These are phyloP conservation scores for Eruca vesicaria DNA, from an alignment of 441 rosid genomes.

Conservation along the genomic window DNA sequence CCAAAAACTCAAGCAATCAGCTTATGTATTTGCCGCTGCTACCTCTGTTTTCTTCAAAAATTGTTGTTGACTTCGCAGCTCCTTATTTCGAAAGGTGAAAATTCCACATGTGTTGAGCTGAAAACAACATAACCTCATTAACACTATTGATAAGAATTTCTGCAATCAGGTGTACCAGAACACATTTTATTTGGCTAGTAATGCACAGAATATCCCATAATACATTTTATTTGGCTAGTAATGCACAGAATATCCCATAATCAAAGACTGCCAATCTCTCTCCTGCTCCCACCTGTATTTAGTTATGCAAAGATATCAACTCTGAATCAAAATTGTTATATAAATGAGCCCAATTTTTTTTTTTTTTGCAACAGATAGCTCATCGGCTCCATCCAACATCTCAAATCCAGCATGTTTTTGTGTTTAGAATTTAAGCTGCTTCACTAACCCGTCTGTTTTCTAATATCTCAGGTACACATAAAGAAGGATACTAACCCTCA, in stretches of 20 bases:
- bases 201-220: too few relatives aligned
- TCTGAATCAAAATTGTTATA: not conserved
- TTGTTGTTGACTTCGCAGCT: not conserved
- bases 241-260: not conserved
- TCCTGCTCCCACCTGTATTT: not conserved
- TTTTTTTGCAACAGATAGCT: too few relatives aligned
- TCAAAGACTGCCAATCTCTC: not conserved
- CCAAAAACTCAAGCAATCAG: not conserved
- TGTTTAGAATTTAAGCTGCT: not conserved
- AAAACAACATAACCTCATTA: not conserved
- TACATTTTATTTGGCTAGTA: not conserved
- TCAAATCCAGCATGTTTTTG: not conserved
- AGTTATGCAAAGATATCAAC: not conserved
- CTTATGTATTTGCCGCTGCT: not conserved
- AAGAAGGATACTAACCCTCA: not conserved
- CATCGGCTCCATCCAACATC: too few relatives aligned
- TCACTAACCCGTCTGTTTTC: not conserved
- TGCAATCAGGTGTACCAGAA: too few relatives aligned
- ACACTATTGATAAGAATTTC: not conserved
- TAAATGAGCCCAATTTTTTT: not conserved
- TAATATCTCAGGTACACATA: not conserved
- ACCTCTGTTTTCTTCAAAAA: not conserved
- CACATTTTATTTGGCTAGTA: too few relatives aligned
- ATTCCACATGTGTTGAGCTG: not conserved
- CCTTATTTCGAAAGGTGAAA: not conserved